Evolutionary conservation across 2,329 filamentous ascomycete species (phyloP), one percentile per base, ranked within the genome.

Genomic region (Xylaria sp.): DNA sequence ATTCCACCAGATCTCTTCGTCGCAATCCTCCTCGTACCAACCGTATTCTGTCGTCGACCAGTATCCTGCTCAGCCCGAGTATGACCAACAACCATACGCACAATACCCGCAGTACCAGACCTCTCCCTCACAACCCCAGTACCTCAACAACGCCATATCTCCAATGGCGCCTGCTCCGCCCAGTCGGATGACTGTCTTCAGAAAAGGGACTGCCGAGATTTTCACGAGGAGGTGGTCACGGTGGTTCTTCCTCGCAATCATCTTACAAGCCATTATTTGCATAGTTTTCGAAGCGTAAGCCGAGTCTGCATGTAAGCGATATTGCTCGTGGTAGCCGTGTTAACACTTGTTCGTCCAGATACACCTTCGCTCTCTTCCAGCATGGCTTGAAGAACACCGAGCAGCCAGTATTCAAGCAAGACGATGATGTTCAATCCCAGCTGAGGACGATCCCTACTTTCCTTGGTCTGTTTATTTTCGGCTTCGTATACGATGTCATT

Each of bases 391-490:
- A 68, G 13, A 65, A 76, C 55, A 72, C 72, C 51, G 75, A 78
- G 12, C 72, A 73, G 34, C 80, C 87, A 44, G 74, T 79, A 13
- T 81, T 84, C 39, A 77, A 83, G 52, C 76, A 82, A 66, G 78
- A 82, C 37, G 78, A 82, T 34, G 71, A 79, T 18, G 81, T 84
- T 52, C 80, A 83, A 63, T 85, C 89, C 13, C 86, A 89, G 71
- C 85, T 86, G 75, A 87, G 86, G 78, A 91, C 94, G 0, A 97
- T 99, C 72, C 95, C 96, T 32, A 98, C 95, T 46, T 98, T 98
- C 82, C 86, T 99, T 68, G 94, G 95, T 28, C 89, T 99, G 56
- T 97, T 98, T 85, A 97, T 98, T 80, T 98, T 99, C 80, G 96
- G 94, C 70, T 98, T 97, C 83, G 81, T 99, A 67, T 99, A 98